Evolutionary conservation across 2,329 filamentous ascomycete genomes (phyloP).

Genomic region (Nothophaeocryptopus gaeumannii): DNA sequence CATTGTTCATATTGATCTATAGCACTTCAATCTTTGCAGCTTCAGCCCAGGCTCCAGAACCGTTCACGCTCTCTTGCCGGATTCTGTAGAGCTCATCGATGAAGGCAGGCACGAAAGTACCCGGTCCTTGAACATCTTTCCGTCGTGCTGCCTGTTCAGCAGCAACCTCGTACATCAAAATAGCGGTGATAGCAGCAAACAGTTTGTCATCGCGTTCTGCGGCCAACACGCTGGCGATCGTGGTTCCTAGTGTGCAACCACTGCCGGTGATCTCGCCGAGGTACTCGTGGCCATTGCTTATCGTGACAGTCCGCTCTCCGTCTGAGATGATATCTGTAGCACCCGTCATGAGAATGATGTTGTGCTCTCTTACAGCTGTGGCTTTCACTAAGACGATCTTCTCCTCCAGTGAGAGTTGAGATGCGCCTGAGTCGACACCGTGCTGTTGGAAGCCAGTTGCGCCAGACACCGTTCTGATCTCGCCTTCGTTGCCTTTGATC

Average conservation of each 20-base stretch:
- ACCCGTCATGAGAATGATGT: slow-evolving; percentile 80
- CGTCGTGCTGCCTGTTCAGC: slow-evolving; percentile 64
- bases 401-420: slow-evolving; percentile 52
- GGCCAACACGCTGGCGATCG: slow-evolving; percentile 72
- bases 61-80: slow-evolving; percentile 49
- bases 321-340: slow-evolving; percentile 74
- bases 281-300: slow-evolving; percentile 73
- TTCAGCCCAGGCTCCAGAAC: slow-evolving; percentile 53
- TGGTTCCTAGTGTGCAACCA: slow-evolving; percentile 82
- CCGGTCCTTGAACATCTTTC: slow-evolving; percentile 69
- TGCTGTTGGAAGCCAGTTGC: slow-evolving; percentile 59
- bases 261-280: slow-evolving; percentile 69
- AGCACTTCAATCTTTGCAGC: slow-evolving; percentile 50
- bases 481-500: slow-evolving; percentile 91
- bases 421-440: slow-evolving; percentile 75
- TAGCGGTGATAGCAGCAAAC: slow-evolving; percentile 67
- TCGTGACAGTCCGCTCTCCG: slow-evolving; percentile 62
- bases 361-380: slow-evolving; percentile 66
- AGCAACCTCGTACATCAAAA: slow-evolving; percentile 75
- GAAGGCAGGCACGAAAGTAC: slow-evolving; percentile 81
- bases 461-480: slow-evolving; percentile 72
- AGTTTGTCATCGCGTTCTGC: slow-evolving; percentile 63
- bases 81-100: slow-evolving; percentile 64
- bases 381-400: slow-evolving; percentile 61
- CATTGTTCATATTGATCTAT: slow-evolving; percentile 10